These are phyloP conservation scores for Scutellaria barbata DNA, from an alignment of 257 asterid genomes.

Conservation along the genomic window DNA sequence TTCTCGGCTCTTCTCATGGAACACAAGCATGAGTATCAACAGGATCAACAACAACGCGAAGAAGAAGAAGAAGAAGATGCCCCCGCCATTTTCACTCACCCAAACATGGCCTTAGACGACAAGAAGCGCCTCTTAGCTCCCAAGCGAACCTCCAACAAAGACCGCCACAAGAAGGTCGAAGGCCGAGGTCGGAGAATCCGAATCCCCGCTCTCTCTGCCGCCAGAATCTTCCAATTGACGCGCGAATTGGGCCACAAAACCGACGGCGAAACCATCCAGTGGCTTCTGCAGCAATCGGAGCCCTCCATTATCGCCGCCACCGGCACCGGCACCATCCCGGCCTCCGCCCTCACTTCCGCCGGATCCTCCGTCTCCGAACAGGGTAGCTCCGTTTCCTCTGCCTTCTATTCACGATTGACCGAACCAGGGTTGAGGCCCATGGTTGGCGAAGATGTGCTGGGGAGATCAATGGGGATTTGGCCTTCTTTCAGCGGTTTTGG, in stretches of 20 bases:
- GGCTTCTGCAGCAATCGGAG: slow-evolving; percentile 79
- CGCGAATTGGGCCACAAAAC: slow-evolving; percentile 71
- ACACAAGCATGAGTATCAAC: slow-evolving; percentile 28
- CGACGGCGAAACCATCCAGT: slow-evolving; percentile 76
- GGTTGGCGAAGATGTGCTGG: slow-evolving; percentile 30
- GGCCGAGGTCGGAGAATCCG: slow-evolving; percentile 74
- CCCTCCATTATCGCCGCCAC: slow-evolving; percentile 73
- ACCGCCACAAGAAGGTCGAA: slow-evolving; percentile 72
- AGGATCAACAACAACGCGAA: too few species aligned
- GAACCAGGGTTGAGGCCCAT: slow-evolving; percentile 39
- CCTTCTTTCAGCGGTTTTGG: slow-evolving; percentile 54
- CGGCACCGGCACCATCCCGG: slow-evolving; percentile 75
- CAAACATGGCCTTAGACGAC: slow-evolving; percentile 52
- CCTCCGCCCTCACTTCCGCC: slow-evolving; percentile 30
- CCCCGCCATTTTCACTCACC: not conserved
- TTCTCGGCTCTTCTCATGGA: slow-evolving; percentile 43
- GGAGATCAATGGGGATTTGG: slow-evolving; percentile 58
- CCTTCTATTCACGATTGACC: slow-evolving; percentile 38
- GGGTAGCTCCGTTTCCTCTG: slow-evolving; percentile 17
- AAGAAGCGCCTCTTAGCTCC: slow-evolving; percentile 49
- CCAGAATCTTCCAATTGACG: slow-evolving; percentile 70
- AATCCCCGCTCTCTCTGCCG: slow-evolving; percentile 75
- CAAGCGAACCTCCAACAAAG: slow-evolving; percentile 64
- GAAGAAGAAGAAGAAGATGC: slow-evolving; percentile 35
- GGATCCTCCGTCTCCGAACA: slow-evolving; percentile 25